Evolutionary conservation across 2,329 filamentous ascomycete genomes (phyloP).

Genomic region (Neofusicoccum cordaticola): DNA sequence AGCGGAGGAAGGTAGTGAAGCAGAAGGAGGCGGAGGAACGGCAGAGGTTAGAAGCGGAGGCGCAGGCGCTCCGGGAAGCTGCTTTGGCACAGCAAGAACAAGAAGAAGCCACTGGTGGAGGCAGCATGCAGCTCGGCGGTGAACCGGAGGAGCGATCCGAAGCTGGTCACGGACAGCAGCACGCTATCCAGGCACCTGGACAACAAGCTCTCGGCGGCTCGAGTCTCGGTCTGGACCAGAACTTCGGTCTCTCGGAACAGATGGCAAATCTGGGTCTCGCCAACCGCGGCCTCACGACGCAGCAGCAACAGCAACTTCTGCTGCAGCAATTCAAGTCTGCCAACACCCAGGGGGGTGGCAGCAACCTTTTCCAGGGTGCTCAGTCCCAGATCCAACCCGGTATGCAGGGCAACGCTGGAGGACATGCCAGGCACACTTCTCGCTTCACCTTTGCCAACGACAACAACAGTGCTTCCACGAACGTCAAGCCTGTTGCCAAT

Average conservation of each 20-base stretch:
- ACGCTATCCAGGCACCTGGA: slow-evolving; percentile 72
- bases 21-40: slow-evolving; percentile 66
- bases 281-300: slow-evolving; percentile 71
- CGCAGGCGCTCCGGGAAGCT: slow-evolving; percentile 49
- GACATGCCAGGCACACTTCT: slow-evolving; percentile 79
- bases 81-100: slow-evolving; percentile 53
- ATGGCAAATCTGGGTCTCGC: slow-evolving; percentile 41
- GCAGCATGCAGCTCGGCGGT: slow-evolving; percentile 84
- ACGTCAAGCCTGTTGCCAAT: slow-evolving; percentile 75
- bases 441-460: slow-evolving; percentile 87
- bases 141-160: slow-evolving; percentile 80
- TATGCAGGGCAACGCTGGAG: slow-evolving; percentile 55
- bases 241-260: slow-evolving; percentile 34
- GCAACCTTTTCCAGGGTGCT: slow-evolving; percentile 46
- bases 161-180: slow-evolving; percentile 59
- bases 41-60: slow-evolving; percentile 50
- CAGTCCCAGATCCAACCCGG: slow-evolving; percentile 41
- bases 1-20: slow-evolving; percentile 70
- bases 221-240: slow-evolving; percentile 33
- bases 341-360: slow-evolving; percentile 52
- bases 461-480: slow-evolving; percentile 54
- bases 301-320: slow-evolving; percentile 68
- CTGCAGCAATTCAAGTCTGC: slow-evolving; percentile 60
- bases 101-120: slow-evolving; percentile 72
- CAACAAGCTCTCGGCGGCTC: slow-evolving; percentile 56